Evolutionary conservation across 2,329 filamentous ascomycete species (phyloP), one percentile per base, ranked within the genome.

Genomic region (Byssoonygena ceratinophila): DNA sequence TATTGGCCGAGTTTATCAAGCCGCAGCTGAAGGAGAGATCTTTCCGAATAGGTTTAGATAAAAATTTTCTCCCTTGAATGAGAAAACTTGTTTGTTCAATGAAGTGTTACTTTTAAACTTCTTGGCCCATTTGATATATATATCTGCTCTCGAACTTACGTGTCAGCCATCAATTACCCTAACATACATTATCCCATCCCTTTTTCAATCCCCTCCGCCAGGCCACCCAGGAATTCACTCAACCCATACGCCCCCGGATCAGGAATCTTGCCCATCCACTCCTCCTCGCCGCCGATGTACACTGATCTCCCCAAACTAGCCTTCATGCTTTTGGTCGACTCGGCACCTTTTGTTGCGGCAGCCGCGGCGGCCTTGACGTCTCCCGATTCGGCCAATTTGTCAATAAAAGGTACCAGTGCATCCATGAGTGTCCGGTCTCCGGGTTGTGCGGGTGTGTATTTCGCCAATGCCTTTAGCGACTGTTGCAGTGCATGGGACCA

Each of bases 391-490:
- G 71, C 75, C 1, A 97, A 76, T 2, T 77, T 79, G 40, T 87
- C 79, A 48, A 94, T 83, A 65, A 97, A 98, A 1, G 92, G 92
- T 57, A 86, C 80, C 46, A 98, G 74, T 1, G 91, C 89, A 69
- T 98, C 92, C 31, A 97, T 79, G 32, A 97, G 73, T 0, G 92
- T 98, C 47, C 92, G 79, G 66, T 98, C 92, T 25, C 92, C 92
- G 0, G 85, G 84, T 50, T 84, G 81, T 0, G 92, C 92, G 0
- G 91, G 90, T 1, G 92, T 98, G 68, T 97, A 97, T 63, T 77
- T 85, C 32, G 76, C 79, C 53, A 98, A 73, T 1, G 83, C 81
- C 18, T 82, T 74, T 57, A 84, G 80, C 50, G 87, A 86, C 59
- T 81, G 76, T 57, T 82, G 74, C 12, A 96, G 74, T 0, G 89